Evolutionary conservation across 1,139 yeast species (phyloP).

Genomic region (Candida tropicalis): DNA sequence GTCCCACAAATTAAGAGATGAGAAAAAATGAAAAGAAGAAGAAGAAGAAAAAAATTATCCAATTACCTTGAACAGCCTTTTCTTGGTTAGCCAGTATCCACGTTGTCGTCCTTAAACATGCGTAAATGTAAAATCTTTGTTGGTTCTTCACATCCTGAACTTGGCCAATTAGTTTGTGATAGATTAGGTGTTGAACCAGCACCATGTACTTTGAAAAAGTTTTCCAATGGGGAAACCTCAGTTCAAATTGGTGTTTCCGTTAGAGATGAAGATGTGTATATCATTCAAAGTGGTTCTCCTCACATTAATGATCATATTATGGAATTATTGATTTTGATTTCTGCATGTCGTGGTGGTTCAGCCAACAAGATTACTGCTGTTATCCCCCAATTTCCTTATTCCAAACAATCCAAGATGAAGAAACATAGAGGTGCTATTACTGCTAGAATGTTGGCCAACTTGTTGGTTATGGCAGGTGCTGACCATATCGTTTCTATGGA

Average conservation of each 20-base stretch:
- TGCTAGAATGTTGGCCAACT: conserved; percentile 97
- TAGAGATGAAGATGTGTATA: conserved; percentile 95
- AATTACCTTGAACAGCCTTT: too few relatives aligned
- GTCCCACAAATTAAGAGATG: conserved; percentile 1
- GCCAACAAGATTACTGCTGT: conserved; percentile 97
- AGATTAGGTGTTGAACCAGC: conserved; percentile 95
- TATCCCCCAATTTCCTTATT: conserved; percentile 95
- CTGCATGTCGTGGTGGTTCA: conserved; percentile 97
- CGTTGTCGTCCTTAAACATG: conserved; percentile 46
- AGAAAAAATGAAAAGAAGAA: conserved; percentile 9
- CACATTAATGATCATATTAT: conserved; percentile 92
- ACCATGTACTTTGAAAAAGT: conserved; percentile 85
- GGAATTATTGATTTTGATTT: conserved; percentile 90
- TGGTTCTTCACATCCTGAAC: conserved; percentile 94
- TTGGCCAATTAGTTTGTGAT: conserved; percentile 88
- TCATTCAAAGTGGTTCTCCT: conserved; percentile 91
- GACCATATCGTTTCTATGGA: conserved; percentile 99
- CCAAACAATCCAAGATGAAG: conserved; percentile 97
- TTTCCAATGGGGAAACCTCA: conserved; percentile 96
- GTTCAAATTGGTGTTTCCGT: conserved; percentile 94
- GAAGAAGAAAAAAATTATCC: neutral
- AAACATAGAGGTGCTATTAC: conserved; percentile 98
- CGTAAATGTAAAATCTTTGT: conserved; percentile 96
- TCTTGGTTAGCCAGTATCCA: conserved; percentile 6
- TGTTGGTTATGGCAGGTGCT: conserved; percentile 97